Percentiles rank a stretch among this genome's conserved stretches.
Conservation (phyloP, 2,329 filamentous ascomycete species). For the Orbilia oligospora region DNA sequence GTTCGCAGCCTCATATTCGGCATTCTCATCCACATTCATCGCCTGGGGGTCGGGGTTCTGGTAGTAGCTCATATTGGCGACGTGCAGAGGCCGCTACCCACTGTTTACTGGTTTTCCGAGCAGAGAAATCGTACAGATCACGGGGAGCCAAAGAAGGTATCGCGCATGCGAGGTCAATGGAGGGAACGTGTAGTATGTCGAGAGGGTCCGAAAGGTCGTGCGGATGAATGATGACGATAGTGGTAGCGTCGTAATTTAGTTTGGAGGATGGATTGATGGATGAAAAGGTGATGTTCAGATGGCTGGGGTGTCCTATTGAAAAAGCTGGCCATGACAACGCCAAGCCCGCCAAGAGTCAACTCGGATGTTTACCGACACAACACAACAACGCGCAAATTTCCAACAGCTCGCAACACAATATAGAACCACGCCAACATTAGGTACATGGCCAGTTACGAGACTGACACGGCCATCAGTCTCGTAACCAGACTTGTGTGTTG, state of each 20-base stretch:
- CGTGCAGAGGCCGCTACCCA: conserved; percentile 39
- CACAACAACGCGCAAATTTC: conserved; percentile 32
- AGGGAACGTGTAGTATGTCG: not conserved
- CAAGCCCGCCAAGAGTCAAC: conserved; percentile 15
- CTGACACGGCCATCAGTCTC: too few relatives aligned
- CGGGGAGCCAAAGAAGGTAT: not conserved
- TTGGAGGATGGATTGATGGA: conserved; percentile 21
- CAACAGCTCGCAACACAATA: conserved; percentile 15
- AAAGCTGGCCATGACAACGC: conserved; percentile 26
- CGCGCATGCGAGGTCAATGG: conserved; percentile 5
- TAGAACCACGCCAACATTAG: too few relatives aligned
- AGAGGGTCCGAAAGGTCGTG: not conserved
- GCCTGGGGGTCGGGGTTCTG: conserved; percentile 55
- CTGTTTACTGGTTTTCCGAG: conserved; percentile 4
- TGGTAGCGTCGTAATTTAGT: not conserved
- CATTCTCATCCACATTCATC: conserved; percentile 61
- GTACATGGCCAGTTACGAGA: too few relatives aligned
- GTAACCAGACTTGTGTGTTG: too few relatives aligned
- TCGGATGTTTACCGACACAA: conserved; percentile 20
- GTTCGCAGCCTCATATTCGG: conserved; percentile 64
- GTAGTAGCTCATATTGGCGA: conserved; percentile 60
- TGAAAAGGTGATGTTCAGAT: conserved; percentile 14
- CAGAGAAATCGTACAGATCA: not conserved
- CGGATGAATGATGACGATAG: not conserved
- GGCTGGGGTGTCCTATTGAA: conserved; percentile 29